Conservation (phyloP, 1,139 yeast genomes). For the Pichia sorboxylosa region DNA sequence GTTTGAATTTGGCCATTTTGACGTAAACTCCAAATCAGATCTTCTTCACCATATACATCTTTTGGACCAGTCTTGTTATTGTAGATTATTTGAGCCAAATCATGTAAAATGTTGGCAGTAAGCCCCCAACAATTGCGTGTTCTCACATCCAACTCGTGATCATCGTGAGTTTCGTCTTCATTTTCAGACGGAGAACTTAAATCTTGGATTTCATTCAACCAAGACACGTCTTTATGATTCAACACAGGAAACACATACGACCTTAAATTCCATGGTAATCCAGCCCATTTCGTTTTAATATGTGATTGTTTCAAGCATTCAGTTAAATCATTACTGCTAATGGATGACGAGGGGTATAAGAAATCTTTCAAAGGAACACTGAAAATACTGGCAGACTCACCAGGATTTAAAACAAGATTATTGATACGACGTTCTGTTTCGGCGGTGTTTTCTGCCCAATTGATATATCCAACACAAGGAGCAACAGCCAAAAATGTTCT, state of each 20-base stretch:
- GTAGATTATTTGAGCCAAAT: constrained; percentile 50
- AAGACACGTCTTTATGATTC: constrained; percentile 43
- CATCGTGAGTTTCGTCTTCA: constrained; percentile 28
- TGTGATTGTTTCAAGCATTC: constrained; percentile 38
- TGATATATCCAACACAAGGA: constrained; percentile 67
- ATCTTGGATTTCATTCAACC: constrained; percentile 53
- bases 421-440: constrained; percentile 22
- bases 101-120: constrained; percentile 77
- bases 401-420: constrained; percentile 43
- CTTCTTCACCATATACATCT: constrained; percentile 49
- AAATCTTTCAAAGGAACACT: constrained; percentile 59
- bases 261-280: constrained; percentile 52
- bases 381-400: constrained; percentile 58
- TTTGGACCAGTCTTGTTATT: constrained; percentile 19
- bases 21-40: constrained; percentile 44
- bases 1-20: constrained; percentile 32
- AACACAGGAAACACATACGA: constrained; percentile 49
- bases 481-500: constrained; percentile 72
- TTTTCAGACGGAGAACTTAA: constrained; percentile 44
- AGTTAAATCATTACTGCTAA: constrained; percentile 24
- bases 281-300: constrained; percentile 50
- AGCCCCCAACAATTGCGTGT: constrained; percentile 79
- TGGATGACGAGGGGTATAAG: constrained; percentile 29
- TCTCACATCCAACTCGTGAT: constrained; percentile 24
- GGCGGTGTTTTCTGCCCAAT: constrained; percentile 21